Evolutionary conservation across 2,329 filamentous ascomycete species (phyloP).

Genomic region (Penicillium sp.): DNA sequence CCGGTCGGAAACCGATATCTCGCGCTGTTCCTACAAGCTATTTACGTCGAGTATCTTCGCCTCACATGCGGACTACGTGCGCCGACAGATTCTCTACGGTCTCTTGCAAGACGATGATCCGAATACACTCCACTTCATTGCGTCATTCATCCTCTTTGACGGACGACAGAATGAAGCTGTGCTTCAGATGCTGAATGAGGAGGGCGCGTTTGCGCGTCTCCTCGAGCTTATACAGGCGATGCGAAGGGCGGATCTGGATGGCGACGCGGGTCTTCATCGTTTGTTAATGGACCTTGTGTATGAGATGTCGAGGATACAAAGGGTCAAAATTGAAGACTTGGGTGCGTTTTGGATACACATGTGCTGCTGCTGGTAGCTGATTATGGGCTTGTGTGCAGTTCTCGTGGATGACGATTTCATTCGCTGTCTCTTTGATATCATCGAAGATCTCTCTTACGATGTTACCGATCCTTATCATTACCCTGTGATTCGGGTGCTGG

Average conservation of each 20-base stretch:
- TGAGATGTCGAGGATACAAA: constrained; percentile 93
- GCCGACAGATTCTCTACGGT: constrained; percentile 88
- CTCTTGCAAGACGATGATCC: constrained; percentile 82
- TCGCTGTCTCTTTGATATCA: constrained; percentile 77
- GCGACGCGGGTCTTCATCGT: constrained; percentile 66
- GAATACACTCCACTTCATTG: constrained; percentile 75
- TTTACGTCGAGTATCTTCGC: constrained; percentile 73
- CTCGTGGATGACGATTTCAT: constrained; percentile 75
- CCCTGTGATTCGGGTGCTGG: constrained; percentile 86
- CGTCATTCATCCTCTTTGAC: constrained; percentile 82
- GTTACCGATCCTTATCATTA: constrained; percentile 93
- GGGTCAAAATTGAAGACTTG: constrained; percentile 73
- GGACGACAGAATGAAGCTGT: constrained; percentile 74
- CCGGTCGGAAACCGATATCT: constrained; percentile 74
- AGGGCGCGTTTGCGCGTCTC: constrained; percentile 79
- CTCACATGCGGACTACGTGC: constrained; percentile 78
- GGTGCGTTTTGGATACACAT: constrained; percentile 51
- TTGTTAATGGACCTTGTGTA: constrained; percentile 86
- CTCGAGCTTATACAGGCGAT: constrained; percentile 74
- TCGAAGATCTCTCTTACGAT: constrained; percentile 85
- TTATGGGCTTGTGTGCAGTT: constrained; percentile 37
- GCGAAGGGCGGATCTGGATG: constrained; percentile 52
- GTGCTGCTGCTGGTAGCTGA: constrained; percentile 7
- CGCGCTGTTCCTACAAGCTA: constrained; percentile 75
- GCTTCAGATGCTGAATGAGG: constrained; percentile 83